Percentiles rank a stretch among this genome's conserved stretches.
Evolutionary conservation across 1,284 basidiomycete genomes (phyloP).

Genomic region (Rhodotorula sp.): DNA sequence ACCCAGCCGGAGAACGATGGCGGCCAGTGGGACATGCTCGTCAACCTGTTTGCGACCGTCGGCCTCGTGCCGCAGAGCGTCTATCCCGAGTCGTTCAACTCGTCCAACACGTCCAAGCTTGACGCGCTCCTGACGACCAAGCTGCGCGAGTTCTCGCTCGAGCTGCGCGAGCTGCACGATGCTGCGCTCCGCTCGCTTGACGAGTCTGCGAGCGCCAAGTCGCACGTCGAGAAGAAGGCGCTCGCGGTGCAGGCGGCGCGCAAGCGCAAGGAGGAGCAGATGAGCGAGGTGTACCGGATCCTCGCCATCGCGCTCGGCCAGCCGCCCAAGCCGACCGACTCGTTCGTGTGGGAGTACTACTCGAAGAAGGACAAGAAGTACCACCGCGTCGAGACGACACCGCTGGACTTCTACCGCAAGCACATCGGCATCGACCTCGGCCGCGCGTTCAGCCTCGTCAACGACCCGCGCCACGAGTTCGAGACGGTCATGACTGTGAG

Average conservation of each 20-base stretch:
- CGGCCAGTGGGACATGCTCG: slow-evolving; percentile 93
- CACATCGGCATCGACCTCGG: slow-evolving; percentile 55
- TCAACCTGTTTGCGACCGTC: slow-evolving; percentile 80
- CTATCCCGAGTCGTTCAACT: slow-evolving; percentile 85
- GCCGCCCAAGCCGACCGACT: slow-evolving; percentile 69
- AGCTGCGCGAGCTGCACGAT: slow-evolving; percentile 66
- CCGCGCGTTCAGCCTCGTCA: slow-evolving; percentile 86
- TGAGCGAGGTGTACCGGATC: slow-evolving; percentile 83
- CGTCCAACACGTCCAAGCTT: slow-evolving; percentile 69
- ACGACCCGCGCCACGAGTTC: slow-evolving; percentile 86
- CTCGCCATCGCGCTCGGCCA: slow-evolving; percentile 83
- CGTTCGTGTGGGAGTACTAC: slow-evolving; percentile 73
- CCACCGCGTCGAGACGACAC: slow-evolving; percentile 71
- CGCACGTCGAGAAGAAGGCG: slow-evolving; percentile 34
- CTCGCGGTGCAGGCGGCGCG: slow-evolving; percentile 47
- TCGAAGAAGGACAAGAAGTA: slow-evolving; percentile 74
- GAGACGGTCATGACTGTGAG: slow-evolving; percentile 87
- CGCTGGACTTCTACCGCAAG: slow-evolving; percentile 63
- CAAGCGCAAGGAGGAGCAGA: slow-evolving; percentile 69
- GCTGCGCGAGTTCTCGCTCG: slow-evolving; percentile 83
- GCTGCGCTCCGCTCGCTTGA: slow-evolving; percentile 50
- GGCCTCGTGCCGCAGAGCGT: slow-evolving; percentile 64
- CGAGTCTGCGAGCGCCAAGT: slow-evolving; percentile 45
- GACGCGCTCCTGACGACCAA: slow-evolving; percentile 78
- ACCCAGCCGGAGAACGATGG: slow-evolving; percentile 82